Percentiles rank a stretch among this genome's conserved stretches.
Evolutionary conservation across 2,329 filamentous ascomycete genomes (phyloP).

Genomic region (Monosporascus sp.): DNA sequence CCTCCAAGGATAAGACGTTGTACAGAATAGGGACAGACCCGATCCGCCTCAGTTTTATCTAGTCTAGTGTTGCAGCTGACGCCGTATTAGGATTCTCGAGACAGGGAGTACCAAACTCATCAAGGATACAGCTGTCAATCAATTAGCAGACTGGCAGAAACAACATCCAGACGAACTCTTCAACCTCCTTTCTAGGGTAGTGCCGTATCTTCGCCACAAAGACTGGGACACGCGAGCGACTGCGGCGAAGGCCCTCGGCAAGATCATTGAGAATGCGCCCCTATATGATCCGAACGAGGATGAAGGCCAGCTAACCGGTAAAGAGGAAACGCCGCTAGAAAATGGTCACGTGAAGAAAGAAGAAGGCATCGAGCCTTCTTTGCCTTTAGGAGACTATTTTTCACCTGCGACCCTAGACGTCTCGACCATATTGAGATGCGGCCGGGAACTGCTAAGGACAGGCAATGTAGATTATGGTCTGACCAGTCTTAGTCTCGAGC

Average conservation of each 20-base stretch:
- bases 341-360: conserved; percentile 53
- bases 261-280: conserved; percentile 85
- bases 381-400: conserved; percentile 58
- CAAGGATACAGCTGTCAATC: conserved; percentile 92
- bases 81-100: conserved; percentile 70
- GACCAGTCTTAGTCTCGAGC: conserved; percentile 73
- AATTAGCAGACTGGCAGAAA: conserved; percentile 96
- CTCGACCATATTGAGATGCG: conserved; percentile 71
- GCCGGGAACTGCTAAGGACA: conserved; percentile 77
- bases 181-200: conserved; percentile 85
- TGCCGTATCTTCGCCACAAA: conserved; percentile 92
- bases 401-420: conserved; percentile 72
- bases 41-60: neutral
- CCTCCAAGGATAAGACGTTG: neutral
- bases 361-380: conserved; percentile 44
- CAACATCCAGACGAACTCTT: conserved; percentile 96
- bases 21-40: neutral
- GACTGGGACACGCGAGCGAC: conserved; percentile 96
- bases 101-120: conserved; percentile 95
- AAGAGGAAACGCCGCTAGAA: conserved; percentile 37
- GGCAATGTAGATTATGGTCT: conserved; percentile 82
- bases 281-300: conserved; percentile 81
- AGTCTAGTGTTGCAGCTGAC: conserved; percentile 3
- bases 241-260: conserved; percentile 87
- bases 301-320: conserved; percentile 45